Evolutionary conservation across 2,329 filamentous ascomycete species (phyloP).

Genomic region (Colletotrichum tropicale): DNA sequence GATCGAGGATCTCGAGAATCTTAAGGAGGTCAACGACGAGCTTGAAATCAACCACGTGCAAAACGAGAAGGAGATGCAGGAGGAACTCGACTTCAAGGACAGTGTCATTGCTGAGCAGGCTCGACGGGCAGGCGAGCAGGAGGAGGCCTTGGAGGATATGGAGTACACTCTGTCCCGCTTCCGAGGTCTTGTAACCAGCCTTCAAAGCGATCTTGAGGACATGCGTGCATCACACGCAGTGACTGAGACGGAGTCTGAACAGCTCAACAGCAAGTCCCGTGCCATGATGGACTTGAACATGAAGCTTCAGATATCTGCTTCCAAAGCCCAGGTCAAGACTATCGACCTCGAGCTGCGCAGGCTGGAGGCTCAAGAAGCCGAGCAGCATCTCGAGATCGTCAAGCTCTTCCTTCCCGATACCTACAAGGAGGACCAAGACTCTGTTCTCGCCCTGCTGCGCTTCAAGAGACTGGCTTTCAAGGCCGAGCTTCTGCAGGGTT

Average conservation of each 20-base stretch:
- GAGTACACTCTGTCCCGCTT: constrained; percentile 91
- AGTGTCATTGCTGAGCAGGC: constrained; percentile 82
- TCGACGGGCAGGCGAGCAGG: constrained; percentile 75
- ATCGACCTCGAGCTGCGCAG: constrained; percentile 89
- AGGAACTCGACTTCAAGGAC: constrained; percentile 90
- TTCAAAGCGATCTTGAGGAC: constrained; percentile 88
- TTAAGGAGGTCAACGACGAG: constrained; percentile 94
- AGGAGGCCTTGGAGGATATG: constrained; percentile 81
- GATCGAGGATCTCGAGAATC: constrained; percentile 84
- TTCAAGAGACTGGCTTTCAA: constrained; percentile 92
- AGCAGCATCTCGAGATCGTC: constrained; percentile 87
- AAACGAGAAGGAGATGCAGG: constrained; percentile 91
- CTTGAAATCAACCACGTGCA: constrained; percentile 92
- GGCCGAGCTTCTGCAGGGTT: constrained; percentile 76
- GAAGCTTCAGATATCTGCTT: constrained; percentile 87
- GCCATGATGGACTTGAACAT: constrained; percentile 97
- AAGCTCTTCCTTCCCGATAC: constrained; percentile 87
- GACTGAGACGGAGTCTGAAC: constrained; percentile 89
- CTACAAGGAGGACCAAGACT: constrained; percentile 81
- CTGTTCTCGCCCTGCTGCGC: constrained; percentile 84
- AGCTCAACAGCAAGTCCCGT: constrained; percentile 84
- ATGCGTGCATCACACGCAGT: constrained; percentile 92
- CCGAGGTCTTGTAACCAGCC: constrained; percentile 82
- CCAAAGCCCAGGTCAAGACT: constrained; percentile 91
- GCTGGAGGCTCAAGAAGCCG: constrained; percentile 86